Conservation (phyloP, 2,329 filamentous ascomycete genomes). For the Penicillium sp. region DNA sequence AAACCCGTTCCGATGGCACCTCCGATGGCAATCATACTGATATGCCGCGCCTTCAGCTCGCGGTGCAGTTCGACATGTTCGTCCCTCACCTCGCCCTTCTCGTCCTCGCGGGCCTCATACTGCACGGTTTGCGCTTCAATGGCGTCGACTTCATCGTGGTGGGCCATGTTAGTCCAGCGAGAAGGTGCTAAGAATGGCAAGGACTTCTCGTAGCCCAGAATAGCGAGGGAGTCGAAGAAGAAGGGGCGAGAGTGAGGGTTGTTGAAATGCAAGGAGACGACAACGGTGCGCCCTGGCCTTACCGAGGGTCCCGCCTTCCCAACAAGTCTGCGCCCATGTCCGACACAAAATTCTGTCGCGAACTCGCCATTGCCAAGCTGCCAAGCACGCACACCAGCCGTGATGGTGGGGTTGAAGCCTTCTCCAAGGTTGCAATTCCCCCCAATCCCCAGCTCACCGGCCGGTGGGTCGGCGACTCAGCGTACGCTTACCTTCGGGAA, state of each 20-base stretch:
- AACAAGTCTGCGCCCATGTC: too few relatives aligned
- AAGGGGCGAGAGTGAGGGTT: not conserved
- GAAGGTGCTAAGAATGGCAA: not conserved
- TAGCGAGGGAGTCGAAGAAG: not conserved
- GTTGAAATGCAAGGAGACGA: not conserved
- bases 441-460: not conserved
- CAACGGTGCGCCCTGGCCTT: not conserved
- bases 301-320: not conserved
- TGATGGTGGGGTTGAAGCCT: not conserved
- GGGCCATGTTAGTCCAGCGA: not conserved
- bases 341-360: too few relatives aligned
- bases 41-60: conserved; percentile 46
- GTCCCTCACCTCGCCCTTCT: conserved; percentile 24
- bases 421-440: not conserved
- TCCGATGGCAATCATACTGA: conserved; percentile 50
- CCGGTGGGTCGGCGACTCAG: not conserved
- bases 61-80: conserved; percentile 41
- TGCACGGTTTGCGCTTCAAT: not conserved
- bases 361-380: not conserved
- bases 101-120: not conserved
- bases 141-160: not conserved
- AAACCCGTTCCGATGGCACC: conserved; percentile 50
- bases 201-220: not conserved
- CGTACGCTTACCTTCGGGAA: not conserved
- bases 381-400: not conserved